Base-by-base conservation (phyloP, 805 yeast genomes). In the Yamadazyma philogaea region DNA sequence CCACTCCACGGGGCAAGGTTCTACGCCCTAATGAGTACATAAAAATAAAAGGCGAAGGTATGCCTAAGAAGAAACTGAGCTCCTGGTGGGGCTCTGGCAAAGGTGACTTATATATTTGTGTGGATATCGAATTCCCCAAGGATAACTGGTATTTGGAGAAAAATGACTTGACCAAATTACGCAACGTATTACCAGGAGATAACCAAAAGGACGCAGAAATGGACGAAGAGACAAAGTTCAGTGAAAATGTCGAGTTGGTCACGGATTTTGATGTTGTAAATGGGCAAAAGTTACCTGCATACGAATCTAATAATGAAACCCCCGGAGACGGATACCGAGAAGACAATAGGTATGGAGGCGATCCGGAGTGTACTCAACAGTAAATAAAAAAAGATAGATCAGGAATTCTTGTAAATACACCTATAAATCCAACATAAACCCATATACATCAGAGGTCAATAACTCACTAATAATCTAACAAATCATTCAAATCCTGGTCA, bases 111-210 rank as follows among this genome's bases (percentile, higher is more conserved):
- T 88, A 79, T 54, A 69, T 89, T 14, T 77, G 72, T 40, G 61
- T 87, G n/a, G 78, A 77, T 16, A 79, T 90, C 40, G 87, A 81
- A 52, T 89, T 90, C 59, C 97, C 96, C 2, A 72, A 73, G 27
- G 95, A 88, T 60, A 77, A 82, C 54, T 89, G 96, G 96, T 82
- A 82, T 54, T 61, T 78, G 50, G 96, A 88, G 59, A 77, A 74
- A 53, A 72, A 79, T 44, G 96, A 88, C 55, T 41, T 82, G 3
- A 45, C 62, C 18, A 76, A 72, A 46, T 64, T 85, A 40, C 70
- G 66, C 49, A 76, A 78, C 44, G 64, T 82, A 16, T 63, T 85
- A 38, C 89, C 86, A 3, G 61, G 45, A 44, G 63, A 55, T 2
- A 52, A 64, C 31, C 47, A 50, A n/a, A 57, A 49, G 37, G 57